Evolutionary conservation across 768 basidiomycete genomes (phyloP), one percentile per base, ranked within the genome.

Genomic region (Lactarius akahatsu): DNA sequence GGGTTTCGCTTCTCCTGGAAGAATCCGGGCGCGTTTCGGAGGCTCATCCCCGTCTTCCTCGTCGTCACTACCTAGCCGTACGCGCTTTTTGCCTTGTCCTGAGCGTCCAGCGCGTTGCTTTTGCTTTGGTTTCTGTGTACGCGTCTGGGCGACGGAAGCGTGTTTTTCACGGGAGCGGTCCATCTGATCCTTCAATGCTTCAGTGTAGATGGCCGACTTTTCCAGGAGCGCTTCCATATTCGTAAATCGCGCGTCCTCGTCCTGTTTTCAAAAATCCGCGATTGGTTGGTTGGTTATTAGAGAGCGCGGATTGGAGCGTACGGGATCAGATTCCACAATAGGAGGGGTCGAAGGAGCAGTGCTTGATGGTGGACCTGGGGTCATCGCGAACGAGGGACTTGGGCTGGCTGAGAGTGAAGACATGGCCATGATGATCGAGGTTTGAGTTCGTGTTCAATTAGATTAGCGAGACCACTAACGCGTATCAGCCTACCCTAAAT

Each of bases 171-270:
- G 63, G 26, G 67, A 62, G 58, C 67, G 61, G 50, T 92, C 90
- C 90, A 94, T 94, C 64, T 88, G 84, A 28, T 85, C 80, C 57
- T 87, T 85, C 16, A 95, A 79, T 50, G 91, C 81, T 61, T 79
- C 81, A 1, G 92, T 88, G 72, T 89, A 94, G n/a, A 88, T 80
- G 1, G 85, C 83, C 0, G 91, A 92, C 71, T 89, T 89, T 62
- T 93, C 82, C 26, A 95, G 81, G 30, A 95, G 83, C 59, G 81
- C 85, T 62, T 86, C 80, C 23, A 92, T 85, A 11, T 83, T 80
- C 28, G 77, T 73, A 38, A 82, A 81, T 54, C 86, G 82, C 40
- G 78, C 77, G 16, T 78, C 78, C 59, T 81, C 80, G 66, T 84
- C 85, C 84, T 87, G 56, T n/a, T 40, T 15, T 7, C 10, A 23